Conservation (phyloP, 2,329 filamentous ascomycete genomes). For the Pseudocercospora cruenta region DNA sequence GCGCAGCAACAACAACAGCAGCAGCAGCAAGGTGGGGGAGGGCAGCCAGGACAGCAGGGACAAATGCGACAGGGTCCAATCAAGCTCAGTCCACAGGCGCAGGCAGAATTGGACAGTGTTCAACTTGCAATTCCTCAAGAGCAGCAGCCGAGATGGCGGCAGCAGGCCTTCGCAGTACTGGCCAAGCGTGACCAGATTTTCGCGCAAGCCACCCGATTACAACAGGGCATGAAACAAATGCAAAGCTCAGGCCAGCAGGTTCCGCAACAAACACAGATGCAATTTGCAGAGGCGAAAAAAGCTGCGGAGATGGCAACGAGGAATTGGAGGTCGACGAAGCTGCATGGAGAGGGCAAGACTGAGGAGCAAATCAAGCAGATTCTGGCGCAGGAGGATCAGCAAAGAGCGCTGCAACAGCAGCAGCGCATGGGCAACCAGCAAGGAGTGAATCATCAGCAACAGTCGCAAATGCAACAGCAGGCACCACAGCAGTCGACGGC, state of each 20-base stretch:
- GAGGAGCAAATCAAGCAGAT: slow-evolving; percentile 21
- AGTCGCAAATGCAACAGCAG: slow-evolving; percentile 23
- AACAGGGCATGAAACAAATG: slow-evolving; percentile 15
- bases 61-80: not conserved
- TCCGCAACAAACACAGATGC: slow-evolving; percentile 16
- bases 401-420: slow-evolving; percentile 24
- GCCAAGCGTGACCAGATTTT: slow-evolving; percentile 22
- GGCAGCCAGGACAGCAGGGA: slow-evolving; percentile 7
- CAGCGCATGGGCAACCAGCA: slow-evolving; percentile 27
- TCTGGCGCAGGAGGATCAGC: slow-evolving; percentile 16
- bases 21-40: slow-evolving; percentile 27
- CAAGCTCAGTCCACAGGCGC: slow-evolving; percentile 16
- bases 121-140: slow-evolving; percentile 14
- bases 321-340: slow-evolving; percentile 25
- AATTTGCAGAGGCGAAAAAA: slow-evolving; percentile 22
- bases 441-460: slow-evolving; percentile 24
- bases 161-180: slow-evolving; percentile 18
- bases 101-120: slow-evolving; percentile 17
- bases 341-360: slow-evolving; percentile 17
- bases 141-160: slow-evolving; percentile 20
- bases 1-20: slow-evolving; percentile 22
- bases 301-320: slow-evolving; percentile 17
- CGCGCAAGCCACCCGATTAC: slow-evolving; percentile 15
- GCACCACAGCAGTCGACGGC: slow-evolving; percentile 26
- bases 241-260: slow-evolving; percentile 19